Evolutionary conservation across 352 stramenopile genomes (phyloP).

Genomic region (Thalassiosira mediterranea): DNA sequence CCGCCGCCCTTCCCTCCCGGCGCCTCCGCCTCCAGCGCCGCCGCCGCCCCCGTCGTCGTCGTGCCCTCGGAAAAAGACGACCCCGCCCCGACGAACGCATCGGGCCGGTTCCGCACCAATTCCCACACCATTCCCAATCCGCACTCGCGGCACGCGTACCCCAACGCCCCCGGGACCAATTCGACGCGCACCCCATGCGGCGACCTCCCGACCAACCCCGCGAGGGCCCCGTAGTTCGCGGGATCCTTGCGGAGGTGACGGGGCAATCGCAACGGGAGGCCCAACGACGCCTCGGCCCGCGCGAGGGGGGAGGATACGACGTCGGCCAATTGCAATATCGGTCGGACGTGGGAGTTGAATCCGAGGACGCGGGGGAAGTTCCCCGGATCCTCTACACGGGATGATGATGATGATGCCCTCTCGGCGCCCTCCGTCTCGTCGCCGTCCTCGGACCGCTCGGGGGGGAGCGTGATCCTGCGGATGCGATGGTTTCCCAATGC

Average conservation of each 20-base stretch:
- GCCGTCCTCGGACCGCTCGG: neutral
- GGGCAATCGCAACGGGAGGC: conserved; percentile 12
- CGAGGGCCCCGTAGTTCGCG: conserved; percentile 22
- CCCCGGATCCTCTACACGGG: too few relatives aligned
- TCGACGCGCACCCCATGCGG: conserved; percentile 18
- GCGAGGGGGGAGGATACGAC: conserved; percentile 5
- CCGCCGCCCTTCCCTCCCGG: too few relatives aligned
- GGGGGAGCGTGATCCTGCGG: conserved; percentile 16
- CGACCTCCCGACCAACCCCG: conserved; percentile 12
- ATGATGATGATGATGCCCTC: too few relatives aligned
- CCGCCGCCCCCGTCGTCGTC: too few relatives aligned
- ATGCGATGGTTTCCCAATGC: conserved; percentile 26
- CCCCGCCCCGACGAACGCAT: conserved; percentile 20
- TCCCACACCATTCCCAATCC: conserved; percentile 31
- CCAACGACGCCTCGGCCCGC: neutral
- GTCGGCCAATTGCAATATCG: conserved; percentile 32
- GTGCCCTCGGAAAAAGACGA: too few relatives aligned
- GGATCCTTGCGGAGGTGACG: conserved; percentile 29
- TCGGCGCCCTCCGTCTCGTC: too few relatives aligned
- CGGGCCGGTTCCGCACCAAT: conserved; percentile 36
- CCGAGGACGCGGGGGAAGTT: neutral
- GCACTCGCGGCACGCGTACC: conserved; percentile 16
- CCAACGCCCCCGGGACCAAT: conserved; percentile 21
- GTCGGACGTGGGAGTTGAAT: conserved; percentile 43
- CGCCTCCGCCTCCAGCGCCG: too few relatives aligned